Base-by-base conservation (phyloP, 2,329 filamentous ascomycete genomes). In the Calycina herbarum region DNA sequence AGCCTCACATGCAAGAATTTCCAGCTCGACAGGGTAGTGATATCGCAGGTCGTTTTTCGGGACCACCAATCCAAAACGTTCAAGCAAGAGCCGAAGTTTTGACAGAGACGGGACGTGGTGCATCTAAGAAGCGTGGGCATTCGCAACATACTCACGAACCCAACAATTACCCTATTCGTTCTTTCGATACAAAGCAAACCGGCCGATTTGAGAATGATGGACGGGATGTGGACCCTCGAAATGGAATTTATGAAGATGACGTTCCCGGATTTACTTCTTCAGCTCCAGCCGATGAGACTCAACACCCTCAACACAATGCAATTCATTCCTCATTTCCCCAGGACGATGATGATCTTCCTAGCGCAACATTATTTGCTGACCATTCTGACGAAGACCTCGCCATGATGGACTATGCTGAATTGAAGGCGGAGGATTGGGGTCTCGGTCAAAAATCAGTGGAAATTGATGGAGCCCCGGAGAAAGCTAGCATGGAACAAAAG, bases 401-500 rank as follows among this genome's bases (percentile, higher is more conserved):
- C 20, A 48, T 33, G 2, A 74, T 74, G 72, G 62, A 62, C 5
- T 74, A 70, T 57, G 45, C 66, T 2, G 63, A 69, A 10, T 64
- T 74, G 10, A 65, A 71, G 45, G 57, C 57, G 4, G 68, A 73
- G 48, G 15, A 60, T 24, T 73, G 69, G 67, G 56, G 56, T 17
- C 15, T 20, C 20, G 24, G 24, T 27, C 6, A 27, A 27, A 54
- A 7, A 54, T 4, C 48, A 15, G 8, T 57, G 11, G 29, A 35
- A n/a, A 3, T 57, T 5, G 8, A 57, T 10, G 45, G 62, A 1
- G 17, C 15, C 7, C 61, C 56, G 7, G 24, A 31, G 59, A 42
- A n/a, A 13, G 27, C 66, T 66, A 31, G 40, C 42, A 40, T 69
- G 6, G 64, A 66, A 11, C 33, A 63, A 48, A 54, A 68, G 17